Conservation (phyloP, 2,329 filamentous ascomycete genomes). For the Trichoderma sp. region DNA sequence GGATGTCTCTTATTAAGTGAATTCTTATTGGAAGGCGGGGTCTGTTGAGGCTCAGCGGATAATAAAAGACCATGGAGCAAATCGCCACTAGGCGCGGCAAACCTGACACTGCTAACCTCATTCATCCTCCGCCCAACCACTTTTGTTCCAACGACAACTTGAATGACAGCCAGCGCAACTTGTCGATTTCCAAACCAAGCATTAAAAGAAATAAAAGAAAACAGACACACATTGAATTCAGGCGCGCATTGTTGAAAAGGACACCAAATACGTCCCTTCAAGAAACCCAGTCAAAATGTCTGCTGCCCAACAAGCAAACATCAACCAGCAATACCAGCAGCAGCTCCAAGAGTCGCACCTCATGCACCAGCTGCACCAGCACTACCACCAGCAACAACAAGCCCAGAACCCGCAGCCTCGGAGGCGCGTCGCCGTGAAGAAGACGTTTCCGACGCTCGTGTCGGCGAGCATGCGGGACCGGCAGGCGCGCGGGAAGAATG, state of each 20-base stretch:
- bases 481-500: constrained; percentile 59
- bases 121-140: not conserved
- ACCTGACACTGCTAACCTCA: not conserved
- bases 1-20: not conserved
- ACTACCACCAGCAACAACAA: not conserved
- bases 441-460: constrained; percentile 41
- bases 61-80: not conserved
- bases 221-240: not conserved
- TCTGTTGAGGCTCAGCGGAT: not conserved
- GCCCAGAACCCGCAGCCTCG: not conserved
- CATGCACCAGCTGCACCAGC: not conserved
- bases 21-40: not conserved
- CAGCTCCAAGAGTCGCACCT: not conserved
- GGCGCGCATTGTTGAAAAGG: not conserved
- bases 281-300: not conserved
- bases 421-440: not conserved
- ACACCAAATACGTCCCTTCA: not conserved
- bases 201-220: not conserved
- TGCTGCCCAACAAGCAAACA: not conserved
- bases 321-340: constrained; percentile 7
- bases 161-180: not conserved
- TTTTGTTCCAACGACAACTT: not conserved
- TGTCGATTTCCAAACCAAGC: not conserved
- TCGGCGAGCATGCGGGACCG: constrained; percentile 55
- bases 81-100: not conserved